Base-by-base conservation (phyloP, 2,329 filamentous ascomycete species). In the Aspergillus sp. region DNA sequence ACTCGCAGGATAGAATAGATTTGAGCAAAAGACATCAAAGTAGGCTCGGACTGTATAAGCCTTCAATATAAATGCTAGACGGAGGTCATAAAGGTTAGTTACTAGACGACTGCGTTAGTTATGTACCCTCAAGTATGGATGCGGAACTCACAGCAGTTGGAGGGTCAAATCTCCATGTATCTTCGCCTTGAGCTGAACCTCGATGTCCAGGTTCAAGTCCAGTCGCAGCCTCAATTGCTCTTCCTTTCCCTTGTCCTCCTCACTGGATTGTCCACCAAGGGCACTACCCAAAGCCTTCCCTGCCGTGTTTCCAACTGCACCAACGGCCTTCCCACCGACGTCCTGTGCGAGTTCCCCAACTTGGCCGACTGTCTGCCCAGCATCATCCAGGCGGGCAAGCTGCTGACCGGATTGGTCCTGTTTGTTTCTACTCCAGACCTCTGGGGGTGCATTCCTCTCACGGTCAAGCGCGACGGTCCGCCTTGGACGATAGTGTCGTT, bases 151-250 rank as follows among this genome's bases (percentile, higher is more conserved):
- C 89, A 89, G 85, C 69, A 95, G 81, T 63, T 87, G 88, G 63
- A 95, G 75, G 34, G 90, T 92, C 63, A 96, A 77, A 77, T 96
- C 91, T 69, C 91, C 91, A 67, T 92, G 87, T 64, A 95, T 92
- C 74, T 88, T 88, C 19, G 90, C 90, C 81, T 95, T 95, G 60
- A 95, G 82, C 67, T 91, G 88, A 61, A 95, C 90, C 74, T 95
- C 90, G 50, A 95, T 83, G 64, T 95, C 90, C 57, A 95, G 79
- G 74, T 93, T 92, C 55, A 91, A 78, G 70, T 93, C 90, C 20
- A 95, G 77, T 39, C 87, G 83, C 70, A 93, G 75, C 72, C 87
- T 87, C 70, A 63, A 33, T 51, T 63, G 61, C 39, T 60, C 54
- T 2, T 60, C 53, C 27, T 60, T 57, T 17, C 27, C 45, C 20